phyloP scores from a whole-genome alignment of 208 protist genomes.

The Leishmania lainsoni region DNA sequence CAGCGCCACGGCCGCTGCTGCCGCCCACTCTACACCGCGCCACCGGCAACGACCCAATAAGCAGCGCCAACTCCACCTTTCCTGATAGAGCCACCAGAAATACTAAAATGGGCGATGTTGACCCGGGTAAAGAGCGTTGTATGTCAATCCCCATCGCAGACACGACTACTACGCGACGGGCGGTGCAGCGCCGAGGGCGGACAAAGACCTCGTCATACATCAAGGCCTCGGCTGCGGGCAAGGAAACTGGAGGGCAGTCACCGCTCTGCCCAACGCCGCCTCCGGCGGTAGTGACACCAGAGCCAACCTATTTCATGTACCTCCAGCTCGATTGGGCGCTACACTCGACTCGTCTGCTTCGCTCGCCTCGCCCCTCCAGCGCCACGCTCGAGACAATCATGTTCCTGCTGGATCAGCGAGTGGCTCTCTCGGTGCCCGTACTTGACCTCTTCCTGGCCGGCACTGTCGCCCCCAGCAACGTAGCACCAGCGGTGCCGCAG shows the following conservation, averaged over 20 bases:
- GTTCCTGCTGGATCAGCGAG: constrained; percentile 66
- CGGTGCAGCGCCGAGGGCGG: background rate
- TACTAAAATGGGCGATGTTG: background rate
- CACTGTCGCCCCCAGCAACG: constrained; percentile 23
- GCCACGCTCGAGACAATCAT: constrained; percentile 63
- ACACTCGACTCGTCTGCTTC: constrained; percentile 63
- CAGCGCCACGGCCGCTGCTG: background rate
- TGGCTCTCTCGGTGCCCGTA: constrained; percentile 61
- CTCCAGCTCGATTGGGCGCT: constrained; percentile 79
- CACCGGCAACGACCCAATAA: background rate
- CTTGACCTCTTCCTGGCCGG: constrained; percentile 74
- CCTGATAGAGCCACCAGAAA: background rate
- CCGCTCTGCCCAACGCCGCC: background rate
- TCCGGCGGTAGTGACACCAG: background rate
- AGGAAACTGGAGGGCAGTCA: background rate
- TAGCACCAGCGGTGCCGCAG: background rate
- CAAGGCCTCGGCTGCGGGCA: background rate
- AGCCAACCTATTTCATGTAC: constrained; percentile 56
- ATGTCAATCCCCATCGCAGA: background rate
- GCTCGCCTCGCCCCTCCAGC: constrained; percentile 64
- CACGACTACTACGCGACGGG: background rate
- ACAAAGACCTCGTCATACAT: background rate
- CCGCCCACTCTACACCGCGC: background rate
- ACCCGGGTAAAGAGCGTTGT: background rate
- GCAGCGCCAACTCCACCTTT: background rate